Evolutionary conservation across 2,329 filamentous ascomycete species (phyloP).

Genomic region (Alternaria panax): DNA sequence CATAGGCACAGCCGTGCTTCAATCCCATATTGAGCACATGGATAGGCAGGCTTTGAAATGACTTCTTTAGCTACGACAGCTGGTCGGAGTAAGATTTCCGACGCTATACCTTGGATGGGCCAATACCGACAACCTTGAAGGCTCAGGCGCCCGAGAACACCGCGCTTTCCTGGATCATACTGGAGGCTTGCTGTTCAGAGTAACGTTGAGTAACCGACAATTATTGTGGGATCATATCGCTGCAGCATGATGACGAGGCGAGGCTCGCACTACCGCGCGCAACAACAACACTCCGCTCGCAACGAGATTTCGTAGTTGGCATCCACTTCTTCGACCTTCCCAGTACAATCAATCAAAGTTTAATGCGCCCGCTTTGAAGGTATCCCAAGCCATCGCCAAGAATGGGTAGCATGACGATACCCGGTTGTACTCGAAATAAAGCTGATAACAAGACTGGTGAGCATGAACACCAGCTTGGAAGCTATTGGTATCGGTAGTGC

Average conservation of each 20-base stretch:
- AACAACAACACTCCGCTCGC: slow-evolving; percentile 8
- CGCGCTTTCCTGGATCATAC: not conserved
- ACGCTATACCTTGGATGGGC: not conserved
- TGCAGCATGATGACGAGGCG: slow-evolving; percentile 4
- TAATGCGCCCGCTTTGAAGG: not conserved
- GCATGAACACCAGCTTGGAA: slow-evolving; percentile 3
- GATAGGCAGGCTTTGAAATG: slow-evolving; percentile 23
- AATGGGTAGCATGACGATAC: not conserved
- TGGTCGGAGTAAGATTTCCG: not conserved
- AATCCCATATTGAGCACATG: slow-evolving; percentile 19
- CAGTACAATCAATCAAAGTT: slow-evolving; percentile 4
- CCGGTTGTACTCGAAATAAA: not conserved
- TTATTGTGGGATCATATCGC: not conserved
- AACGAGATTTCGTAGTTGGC: slow-evolving; percentile 10
- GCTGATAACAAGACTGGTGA: slow-evolving; percentile 3
- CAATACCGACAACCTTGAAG: not conserved
- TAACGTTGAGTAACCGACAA: not conserved
- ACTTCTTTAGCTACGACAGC: not conserved
- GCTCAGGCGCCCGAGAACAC: too few species aligned
- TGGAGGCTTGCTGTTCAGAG: not conserved
- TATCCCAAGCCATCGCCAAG: slow-evolving; percentile 8
- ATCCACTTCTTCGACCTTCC: slow-evolving; percentile 6
- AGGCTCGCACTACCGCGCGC: slow-evolving; percentile 3
- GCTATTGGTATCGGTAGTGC: slow-evolving; percentile 2
- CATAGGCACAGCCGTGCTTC: slow-evolving; percentile 10